phyloP scores from a whole-genome alignment of 495 filamentous ascomycete species.

The Aspergillus sclerotiicarbonarius region DNA sequence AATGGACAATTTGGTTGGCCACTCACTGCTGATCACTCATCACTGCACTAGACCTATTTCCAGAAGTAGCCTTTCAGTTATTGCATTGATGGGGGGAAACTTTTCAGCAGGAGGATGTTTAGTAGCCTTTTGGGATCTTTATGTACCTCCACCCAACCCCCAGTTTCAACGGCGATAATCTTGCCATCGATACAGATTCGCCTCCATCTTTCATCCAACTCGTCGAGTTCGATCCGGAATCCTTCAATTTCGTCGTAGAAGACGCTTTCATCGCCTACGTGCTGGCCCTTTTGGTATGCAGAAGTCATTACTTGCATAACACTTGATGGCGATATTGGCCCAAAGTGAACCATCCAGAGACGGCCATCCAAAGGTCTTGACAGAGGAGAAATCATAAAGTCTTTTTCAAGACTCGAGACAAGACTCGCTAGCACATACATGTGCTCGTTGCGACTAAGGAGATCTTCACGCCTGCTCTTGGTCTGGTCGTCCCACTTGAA shows the following conservation, averaged over 20 bases:
- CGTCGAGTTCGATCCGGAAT: slow-evolving; percentile 62
- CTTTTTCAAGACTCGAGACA: slow-evolving; percentile 75
- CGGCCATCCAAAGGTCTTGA: slow-evolving; percentile 64
- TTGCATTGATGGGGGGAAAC: neutral
- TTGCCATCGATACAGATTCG: slow-evolving; percentile 87
- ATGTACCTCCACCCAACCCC: slow-evolving; percentile 68
- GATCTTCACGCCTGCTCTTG: slow-evolving; percentile 26
- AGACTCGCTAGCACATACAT: slow-evolving; percentile 74
- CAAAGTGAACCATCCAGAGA: slow-evolving; percentile 73
- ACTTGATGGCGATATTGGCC: slow-evolving; percentile 55
- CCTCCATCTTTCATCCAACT: slow-evolving; percentile 67
- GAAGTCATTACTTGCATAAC: slow-evolving; percentile 72
- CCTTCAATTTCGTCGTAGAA: slow-evolving; percentile 65
- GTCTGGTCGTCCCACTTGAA: slow-evolving; percentile 21
- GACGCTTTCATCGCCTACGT: slow-evolving; percentile 60
- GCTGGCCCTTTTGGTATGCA: slow-evolving; percentile 72
- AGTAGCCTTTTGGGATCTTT: slow-evolving; percentile 34
- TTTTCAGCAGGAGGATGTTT: slow-evolving; percentile 15
- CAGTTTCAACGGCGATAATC: slow-evolving; percentile 67
- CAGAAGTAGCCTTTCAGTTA: no score
- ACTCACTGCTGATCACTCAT: no score
- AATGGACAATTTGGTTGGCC: no score
- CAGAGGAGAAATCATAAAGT: slow-evolving; percentile 73
- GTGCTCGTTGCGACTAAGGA: slow-evolving; percentile 44
- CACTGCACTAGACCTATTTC: no score